A percentile compares a stretch with the other conserved stretches of the same genome.
These are phyloP conservation scores for Parafenestella ontariensis DNA, from an alignment of 2,329 filamentous ascomycete genomes.

Conservation along the genomic window DNA sequence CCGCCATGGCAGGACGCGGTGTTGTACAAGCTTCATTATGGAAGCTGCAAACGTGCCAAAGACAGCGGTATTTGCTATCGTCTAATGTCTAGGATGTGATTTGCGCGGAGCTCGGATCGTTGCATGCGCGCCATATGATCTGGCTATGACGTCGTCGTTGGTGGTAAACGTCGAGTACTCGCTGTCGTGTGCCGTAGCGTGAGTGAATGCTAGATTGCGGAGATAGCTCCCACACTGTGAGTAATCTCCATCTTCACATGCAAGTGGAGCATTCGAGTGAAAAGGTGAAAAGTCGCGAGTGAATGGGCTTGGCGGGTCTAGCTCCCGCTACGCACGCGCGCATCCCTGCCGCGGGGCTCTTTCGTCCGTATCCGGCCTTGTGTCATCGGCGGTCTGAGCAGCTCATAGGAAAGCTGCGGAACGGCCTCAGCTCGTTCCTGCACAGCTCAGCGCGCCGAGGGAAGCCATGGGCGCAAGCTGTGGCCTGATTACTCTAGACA, in stretches of 20 bases:
- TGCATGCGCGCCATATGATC: conserved; percentile 20
- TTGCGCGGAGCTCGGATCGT: conserved; percentile 12
- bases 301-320: conserved; percentile 10
- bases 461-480: not conserved
- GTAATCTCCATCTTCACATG: conserved; percentile 22
- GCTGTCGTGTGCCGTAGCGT: not conserved
- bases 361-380: conserved; percentile 1
- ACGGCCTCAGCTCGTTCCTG: conserved; percentile 18
- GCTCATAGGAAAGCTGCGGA: conserved; percentile 20
- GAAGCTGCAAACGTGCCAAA: not conserved
- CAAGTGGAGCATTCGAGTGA: not conserved
- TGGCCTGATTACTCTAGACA: conserved; percentile 9
- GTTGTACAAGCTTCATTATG: conserved; percentile 29
- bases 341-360: conserved; percentile 16
- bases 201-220: conserved; percentile 15
- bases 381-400: conserved; percentile 15
- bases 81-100: conserved; percentile 9
- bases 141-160: conserved; percentile 5
- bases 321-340: conserved; percentile 5
- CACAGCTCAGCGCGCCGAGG: conserved; percentile 4
- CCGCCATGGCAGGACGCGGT: conserved; percentile 35
- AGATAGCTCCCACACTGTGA: conserved; percentile 3
- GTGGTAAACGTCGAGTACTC: not conserved
- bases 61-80: not conserved
- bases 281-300: conserved; percentile 11